phyloP scores from a whole-genome alignment of 73 alveolate species.

The Strombidium stylifer region DNA sequence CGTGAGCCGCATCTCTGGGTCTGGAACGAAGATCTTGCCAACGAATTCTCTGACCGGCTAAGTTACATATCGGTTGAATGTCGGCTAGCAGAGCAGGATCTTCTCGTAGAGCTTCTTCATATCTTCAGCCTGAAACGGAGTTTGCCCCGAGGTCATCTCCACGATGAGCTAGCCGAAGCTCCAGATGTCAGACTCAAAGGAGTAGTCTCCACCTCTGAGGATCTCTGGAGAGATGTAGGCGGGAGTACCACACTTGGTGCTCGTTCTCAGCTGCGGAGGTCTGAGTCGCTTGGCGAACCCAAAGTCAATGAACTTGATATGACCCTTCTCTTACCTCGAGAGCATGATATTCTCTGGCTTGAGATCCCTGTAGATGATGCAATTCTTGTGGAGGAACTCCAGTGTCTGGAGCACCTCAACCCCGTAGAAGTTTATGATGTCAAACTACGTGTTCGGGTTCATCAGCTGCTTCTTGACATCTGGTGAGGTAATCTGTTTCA shows the following conservation, averaged over 20 bases:
- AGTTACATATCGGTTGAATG: too few relatives aligned
- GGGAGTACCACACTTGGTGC: constrained; percentile 59
- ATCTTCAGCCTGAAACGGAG: constrained; percentile 25
- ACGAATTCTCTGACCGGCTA: too few relatives aligned
- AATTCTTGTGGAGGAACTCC: constrained; percentile 43
- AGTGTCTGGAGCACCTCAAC: constrained; percentile 57
- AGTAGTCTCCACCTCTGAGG: constrained; percentile 48
- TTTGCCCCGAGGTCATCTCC: constrained; percentile 31
- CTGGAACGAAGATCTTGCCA: too few relatives aligned
- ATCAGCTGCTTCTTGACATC: too few relatives aligned
- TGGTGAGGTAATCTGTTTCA: too few relatives aligned
- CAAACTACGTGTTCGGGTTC: too few relatives aligned
- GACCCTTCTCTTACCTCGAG: constrained; percentile 53
- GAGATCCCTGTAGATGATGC: constrained; percentile 57
- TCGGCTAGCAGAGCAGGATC: too few relatives aligned
- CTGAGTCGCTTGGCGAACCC: constrained; percentile 62
- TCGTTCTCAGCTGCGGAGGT: constrained; percentile 42
- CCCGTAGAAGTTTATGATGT: constrained; percentile 43
- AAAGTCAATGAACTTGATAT: constrained; percentile 49
- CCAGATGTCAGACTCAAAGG: constrained; percentile 58
- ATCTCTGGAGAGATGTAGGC: constrained; percentile 73
- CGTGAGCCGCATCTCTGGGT: too few relatives aligned
- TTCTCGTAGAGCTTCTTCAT: constrained; percentile 24
- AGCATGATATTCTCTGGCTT: constrained; percentile 67
- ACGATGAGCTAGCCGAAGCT: constrained; percentile 54